Base-by-base conservation (phyloP, 73 alveolate genomes). In the Symbiodinium pilosum region DNA sequence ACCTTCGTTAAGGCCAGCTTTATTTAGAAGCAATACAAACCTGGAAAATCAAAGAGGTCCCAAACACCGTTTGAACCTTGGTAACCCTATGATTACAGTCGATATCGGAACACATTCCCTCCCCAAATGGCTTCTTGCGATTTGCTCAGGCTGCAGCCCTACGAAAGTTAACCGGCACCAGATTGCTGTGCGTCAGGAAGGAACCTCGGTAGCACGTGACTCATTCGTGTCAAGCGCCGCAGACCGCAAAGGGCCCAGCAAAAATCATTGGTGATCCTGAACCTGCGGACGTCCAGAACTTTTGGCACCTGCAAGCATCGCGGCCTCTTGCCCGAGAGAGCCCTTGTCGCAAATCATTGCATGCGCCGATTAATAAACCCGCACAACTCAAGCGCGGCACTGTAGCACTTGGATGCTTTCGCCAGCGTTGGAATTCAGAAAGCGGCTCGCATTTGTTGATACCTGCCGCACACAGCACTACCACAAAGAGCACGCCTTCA, bases 371-470 rank as follows among this genome's bases (percentile, higher is more conserved):
- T 52, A n/a, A n/a, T n/a, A n/a, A n/a, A n/a, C n/a, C n/a, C n/a
- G n/a, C n/a, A n/a, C n/a, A n/a, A n/a, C n/a, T n/a, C n/a, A n/a
- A 47, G 14, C 59, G 39, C 52, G 40, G 41, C 51, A 43, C 98
- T 71, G 83, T 73, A 44, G 98, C 98, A 20, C 98, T 81, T n/a
- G 98, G 98, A 24, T 93, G 98, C 54, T 81, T 81, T 64, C 98
- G 91, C 98, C 98, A 93, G 6, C 98, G 98, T 34, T 93, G 98
- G 44, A 73, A 93, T 84, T 93, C 98, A 68, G 98, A 93, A 43
- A 93, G 42, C 84, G 98, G 93, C 64, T 93, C 98, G 84, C 98
- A 93, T 39, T 93, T 93, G 98, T 93, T 93, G 98, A 93, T 93
- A 34, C 98, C 98, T 93, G 51, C 32, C 43, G 30, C 14, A 40